Conservation (phyloP, 495 filamentous ascomycete species). For the Annulohypoxylon moriforme region DNA sequence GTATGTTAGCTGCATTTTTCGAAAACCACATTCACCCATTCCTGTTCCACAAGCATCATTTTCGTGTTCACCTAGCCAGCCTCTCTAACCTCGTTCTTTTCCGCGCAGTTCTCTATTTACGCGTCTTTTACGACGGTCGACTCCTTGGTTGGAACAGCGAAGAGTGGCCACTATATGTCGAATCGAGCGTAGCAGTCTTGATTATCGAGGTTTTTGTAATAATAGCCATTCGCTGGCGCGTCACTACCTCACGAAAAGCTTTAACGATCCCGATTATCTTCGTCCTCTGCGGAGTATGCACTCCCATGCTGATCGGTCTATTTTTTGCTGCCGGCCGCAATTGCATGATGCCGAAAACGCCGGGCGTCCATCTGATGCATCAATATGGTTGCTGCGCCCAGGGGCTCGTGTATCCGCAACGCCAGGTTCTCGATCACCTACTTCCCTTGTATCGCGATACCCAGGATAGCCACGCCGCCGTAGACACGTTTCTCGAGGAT, state of each 20-base stretch:
- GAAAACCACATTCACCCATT: not conserved
- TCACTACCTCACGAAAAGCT: constrained; percentile 13
- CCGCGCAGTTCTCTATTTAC: constrained; percentile 58
- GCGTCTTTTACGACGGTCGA: constrained; percentile 67
- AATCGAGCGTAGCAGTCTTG: constrained; percentile 48
- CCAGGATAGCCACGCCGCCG: constrained; percentile 48
- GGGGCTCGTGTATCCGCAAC: constrained; percentile 49
- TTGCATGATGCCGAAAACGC: constrained; percentile 41
- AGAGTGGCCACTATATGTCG: constrained; percentile 59
- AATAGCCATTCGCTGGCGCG: constrained; percentile 23
- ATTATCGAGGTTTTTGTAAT: constrained; percentile 13
- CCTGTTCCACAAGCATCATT: not conserved
- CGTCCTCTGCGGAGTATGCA: constrained; percentile 32
- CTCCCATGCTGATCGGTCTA: constrained; percentile 48
- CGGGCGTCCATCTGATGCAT: constrained; percentile 54
- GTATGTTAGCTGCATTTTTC: constrained; percentile 16
- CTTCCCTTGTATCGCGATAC: constrained; percentile 53
- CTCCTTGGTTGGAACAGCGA: constrained; percentile 67
- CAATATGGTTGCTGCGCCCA: constrained; percentile 62
- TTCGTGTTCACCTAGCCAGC: not conserved
- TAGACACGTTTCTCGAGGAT: constrained; percentile 61
- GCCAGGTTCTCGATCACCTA: constrained; percentile 56
- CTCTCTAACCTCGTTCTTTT: not conserved
- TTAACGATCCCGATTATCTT: constrained; percentile 30
- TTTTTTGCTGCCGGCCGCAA: constrained; percentile 54